Base-by-base conservation (phyloP, 306 rosid species). In the Cicer judaicum region DNA sequence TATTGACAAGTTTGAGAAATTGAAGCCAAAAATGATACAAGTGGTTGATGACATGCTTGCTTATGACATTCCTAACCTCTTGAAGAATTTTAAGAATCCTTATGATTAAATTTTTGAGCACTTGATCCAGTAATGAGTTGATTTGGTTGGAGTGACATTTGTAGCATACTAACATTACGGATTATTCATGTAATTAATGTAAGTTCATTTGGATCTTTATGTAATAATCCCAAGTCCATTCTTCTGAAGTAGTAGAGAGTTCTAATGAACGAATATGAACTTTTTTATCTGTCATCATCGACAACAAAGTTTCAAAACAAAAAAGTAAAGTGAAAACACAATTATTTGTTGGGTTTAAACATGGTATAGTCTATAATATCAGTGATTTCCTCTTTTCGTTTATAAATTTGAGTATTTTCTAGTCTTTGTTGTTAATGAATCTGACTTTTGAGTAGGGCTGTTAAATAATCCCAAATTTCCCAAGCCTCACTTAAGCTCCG, bases 11-110 rank as follows among this genome's bases (percentile, higher is more conserved):
- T 92, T 92, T 49, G 98, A 92, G 85, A 92, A 80, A 83, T 70
- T 92, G 83, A 92, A 84, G 68, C 86, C 96, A 5, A 90, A 87
- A 82, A 87, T 92, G 98, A 73, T 90, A 69, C 91, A 88, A 74
- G 80, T 89, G 8, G 96, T 92, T 3, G 98, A 92, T 46, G 94
- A 90, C 77, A 92, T 92, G 98, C 81, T 92, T 78, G 96, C 87
- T 34, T 92, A 92, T 4, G 98, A 92, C 44, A 88, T 92, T 56
- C 98, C 98, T 3, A 88, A 88, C 14, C 92, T 92, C 73, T 77
- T 92, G 79, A 92, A 92, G 82, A 88, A 78, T 49, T 92, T 92
- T 69, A 85, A 81, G 80, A 92, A 92, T 65, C 98, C 94, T 4
- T 90, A 92, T 52, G 92, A 84, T 70, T 87, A 79, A 79, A 53